Evolutionary conservation across 2,329 filamentous ascomycete species (phyloP).

Genomic region (Cryphonectria radicalis): DNA sequence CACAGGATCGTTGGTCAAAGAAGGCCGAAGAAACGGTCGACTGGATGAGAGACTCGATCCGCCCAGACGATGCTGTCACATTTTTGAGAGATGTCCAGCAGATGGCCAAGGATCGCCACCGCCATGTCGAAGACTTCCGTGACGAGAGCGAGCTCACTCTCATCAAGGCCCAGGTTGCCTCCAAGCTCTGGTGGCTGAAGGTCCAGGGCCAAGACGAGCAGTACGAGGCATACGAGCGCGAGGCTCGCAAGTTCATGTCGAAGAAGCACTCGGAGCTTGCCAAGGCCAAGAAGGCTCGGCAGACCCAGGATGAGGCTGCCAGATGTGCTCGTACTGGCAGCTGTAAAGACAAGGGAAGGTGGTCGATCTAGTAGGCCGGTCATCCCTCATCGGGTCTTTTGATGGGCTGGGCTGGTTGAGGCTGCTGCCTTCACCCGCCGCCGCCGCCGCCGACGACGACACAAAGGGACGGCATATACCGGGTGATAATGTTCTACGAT

Average conservation of each 20-base stretch:
- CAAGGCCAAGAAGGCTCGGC: conserved; percentile 36
- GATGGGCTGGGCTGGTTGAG: neutral
- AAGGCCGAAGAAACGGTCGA: conserved; percentile 33
- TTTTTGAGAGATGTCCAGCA: conserved; percentile 39
- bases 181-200: conserved; percentile 62
- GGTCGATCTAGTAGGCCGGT: conserved; percentile 24
- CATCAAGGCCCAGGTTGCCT: conserved; percentile 58
- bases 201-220: conserved; percentile 54
- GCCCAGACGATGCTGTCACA: conserved; percentile 32
- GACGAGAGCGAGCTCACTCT: conserved; percentile 50
- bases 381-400: neutral
- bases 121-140: conserved; percentile 40
- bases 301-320: conserved; percentile 5
- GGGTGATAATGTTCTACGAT: conserved; percentile 15
- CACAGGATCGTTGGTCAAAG: conserved; percentile 31
- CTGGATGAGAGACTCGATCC: conserved; percentile 35
- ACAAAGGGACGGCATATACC: conserved; percentile 15
- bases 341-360: conserved; percentile 18
- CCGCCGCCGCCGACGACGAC: neutral
- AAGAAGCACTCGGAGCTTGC: conserved; percentile 42
- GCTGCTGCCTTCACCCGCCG: neutral
- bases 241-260: conserved; percentile 50
- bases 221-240: conserved; percentile 48
- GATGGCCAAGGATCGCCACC: conserved; percentile 37
- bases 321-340: conserved; percentile 21